Conservation (phyloP, 23 red algal species). For the Gracilariopsis chorda region DNA sequence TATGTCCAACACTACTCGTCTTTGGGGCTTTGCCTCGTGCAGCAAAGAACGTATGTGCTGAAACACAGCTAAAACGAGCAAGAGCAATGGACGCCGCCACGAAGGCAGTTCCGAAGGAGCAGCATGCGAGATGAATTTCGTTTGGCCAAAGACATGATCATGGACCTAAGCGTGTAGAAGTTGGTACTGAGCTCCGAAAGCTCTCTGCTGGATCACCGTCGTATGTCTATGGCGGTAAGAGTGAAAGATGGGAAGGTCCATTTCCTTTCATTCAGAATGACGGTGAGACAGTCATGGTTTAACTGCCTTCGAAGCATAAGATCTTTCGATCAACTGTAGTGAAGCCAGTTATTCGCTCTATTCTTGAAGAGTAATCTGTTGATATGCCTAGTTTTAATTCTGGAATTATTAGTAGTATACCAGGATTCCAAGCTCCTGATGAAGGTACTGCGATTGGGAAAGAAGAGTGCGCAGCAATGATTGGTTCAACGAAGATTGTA, state of each 20-base stretch:
- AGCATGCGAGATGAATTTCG: neutral
- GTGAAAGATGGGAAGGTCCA: constrained; percentile 1
- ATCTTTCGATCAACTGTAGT: constrained; percentile 17
- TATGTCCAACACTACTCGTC: neutral
- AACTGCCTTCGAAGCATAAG: neutral
- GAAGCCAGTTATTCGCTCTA: neutral
- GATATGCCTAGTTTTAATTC: no score
- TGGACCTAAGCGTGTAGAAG: neutral
- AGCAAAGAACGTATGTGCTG: neutral
- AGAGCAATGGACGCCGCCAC: neutral
- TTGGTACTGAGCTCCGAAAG: neutral
- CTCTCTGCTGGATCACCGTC: neutral
- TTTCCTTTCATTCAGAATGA: constrained; percentile 1
- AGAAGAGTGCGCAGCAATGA: no score
- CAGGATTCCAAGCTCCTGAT: no score
- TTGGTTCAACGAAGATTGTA: no score
- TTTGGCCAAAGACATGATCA: neutral
- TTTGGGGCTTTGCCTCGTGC: neutral
- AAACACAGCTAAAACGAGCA: constrained; percentile 2
- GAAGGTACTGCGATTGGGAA: no score
- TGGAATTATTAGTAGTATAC: no score
- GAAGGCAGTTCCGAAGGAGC: neutral
- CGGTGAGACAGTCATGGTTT: constrained; percentile 23
- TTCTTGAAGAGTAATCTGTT: no score
- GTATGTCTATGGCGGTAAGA: neutral